phyloP scores from a whole-genome alignment of 2,329 filamentous ascomycete species.

The Bipolaris victoriae region DNA sequence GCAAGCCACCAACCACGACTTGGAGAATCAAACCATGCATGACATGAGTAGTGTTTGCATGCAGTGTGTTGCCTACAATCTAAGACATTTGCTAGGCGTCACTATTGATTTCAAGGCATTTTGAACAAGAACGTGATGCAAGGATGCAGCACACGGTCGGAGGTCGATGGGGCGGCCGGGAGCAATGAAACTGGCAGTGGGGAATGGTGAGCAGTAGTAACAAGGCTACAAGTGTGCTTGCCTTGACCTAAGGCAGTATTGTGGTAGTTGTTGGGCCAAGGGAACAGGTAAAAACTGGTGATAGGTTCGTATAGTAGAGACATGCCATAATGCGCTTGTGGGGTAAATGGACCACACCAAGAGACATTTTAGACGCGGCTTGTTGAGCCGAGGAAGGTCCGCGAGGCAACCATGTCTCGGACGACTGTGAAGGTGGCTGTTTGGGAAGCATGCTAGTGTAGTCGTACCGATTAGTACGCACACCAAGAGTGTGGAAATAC shows the following conservation, averaged over 20 bases:
- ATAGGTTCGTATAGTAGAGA: background rate
- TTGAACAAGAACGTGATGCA: background rate
- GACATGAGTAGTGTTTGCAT: background rate
- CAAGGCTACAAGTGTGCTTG: background rate
- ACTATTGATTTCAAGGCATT: background rate
- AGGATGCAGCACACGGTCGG: background rate
- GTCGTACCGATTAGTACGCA: background rate
- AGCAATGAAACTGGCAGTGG: background rate
- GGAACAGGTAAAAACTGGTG: no score
- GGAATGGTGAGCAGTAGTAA: background rate
- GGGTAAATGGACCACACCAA: background rate
- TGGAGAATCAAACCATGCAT: no score
- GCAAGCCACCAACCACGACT: no score
- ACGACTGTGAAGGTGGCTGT: background rate
- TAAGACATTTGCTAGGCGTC: background rate
- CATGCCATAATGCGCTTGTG: background rate
- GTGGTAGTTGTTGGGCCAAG: no score
- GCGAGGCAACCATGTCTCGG: background rate
- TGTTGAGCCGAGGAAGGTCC: background rate
- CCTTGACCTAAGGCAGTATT: no score
- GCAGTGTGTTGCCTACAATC: background rate
- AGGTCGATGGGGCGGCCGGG: background rate
- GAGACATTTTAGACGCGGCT: background rate
- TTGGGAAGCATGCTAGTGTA: background rate
- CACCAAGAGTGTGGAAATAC: background rate